Evolutionary conservation across 139 green algal species (phyloP), one percentile per base, ranked within the genome.

Genomic region (Marvania coccoides): DNA sequence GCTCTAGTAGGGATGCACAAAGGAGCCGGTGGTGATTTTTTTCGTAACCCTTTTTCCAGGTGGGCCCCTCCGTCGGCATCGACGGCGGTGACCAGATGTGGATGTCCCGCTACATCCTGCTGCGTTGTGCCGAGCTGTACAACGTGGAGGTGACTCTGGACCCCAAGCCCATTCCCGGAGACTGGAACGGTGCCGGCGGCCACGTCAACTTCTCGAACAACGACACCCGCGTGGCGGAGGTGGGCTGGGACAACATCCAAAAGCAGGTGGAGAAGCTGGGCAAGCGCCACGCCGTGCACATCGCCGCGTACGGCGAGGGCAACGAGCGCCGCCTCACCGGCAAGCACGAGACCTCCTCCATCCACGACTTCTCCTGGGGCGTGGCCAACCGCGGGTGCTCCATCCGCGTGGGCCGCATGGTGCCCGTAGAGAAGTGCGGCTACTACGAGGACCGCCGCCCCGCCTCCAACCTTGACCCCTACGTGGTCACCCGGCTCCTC

Each of bases 181-280:
- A 99, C 87, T 99, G 94, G 94, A 99, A 99, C 78, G 94, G 94
- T 57, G 88, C 91, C 6, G 93, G 92, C 70, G 90, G 90, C 69
- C 94, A 99, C 84, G 80, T 73, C 68, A 99, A 99, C 94, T 99
- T 88, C 90, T 91, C 79, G 72, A 98, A 80, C 67, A 92, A 96
- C 47, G 74, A 56, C 56, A 98, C 93, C n/a, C 84, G 94, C 55
- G 61, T 58, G 12, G 53, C 63, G 14, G 71, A 33, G 10, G 62
- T 69, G 5, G 87, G 88, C 51, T 95, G 87, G 86, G 82, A 91
- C 35, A 85, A 77, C 5, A 99, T 99, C 72, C 78, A 94, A 78
- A 71, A 87, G 65, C 86, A 93, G 65, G 88, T 93, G 56, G 71
- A 76, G 24, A 97, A 96, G 83, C 84, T 98, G 61, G 85, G 88